These are phyloP conservation scores for Artemisia argyi DNA, from an alignment of 129 eudicot species.

Conservation along the genomic window DNA sequence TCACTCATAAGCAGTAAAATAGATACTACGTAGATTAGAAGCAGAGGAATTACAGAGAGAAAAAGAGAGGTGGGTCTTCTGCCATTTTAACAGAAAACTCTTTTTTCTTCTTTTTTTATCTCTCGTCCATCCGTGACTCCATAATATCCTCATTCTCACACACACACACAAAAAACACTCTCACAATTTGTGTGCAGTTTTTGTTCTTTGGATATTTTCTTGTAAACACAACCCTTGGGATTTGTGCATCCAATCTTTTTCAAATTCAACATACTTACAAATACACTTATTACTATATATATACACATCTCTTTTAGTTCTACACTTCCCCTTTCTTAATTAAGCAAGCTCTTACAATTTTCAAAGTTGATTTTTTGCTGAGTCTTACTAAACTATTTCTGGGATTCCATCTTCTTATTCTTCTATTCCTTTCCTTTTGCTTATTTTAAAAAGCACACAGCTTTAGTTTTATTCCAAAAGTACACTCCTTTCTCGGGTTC, in stretches of 20 bases:
- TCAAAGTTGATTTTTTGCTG: slow-evolving; percentile 27
- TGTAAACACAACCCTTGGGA: slow-evolving; percentile 39
- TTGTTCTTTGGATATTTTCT: slow-evolving; percentile 38
- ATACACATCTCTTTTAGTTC: slow-evolving; percentile 18
- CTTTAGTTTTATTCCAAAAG: slow-evolving; percentile 28
- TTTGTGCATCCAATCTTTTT: slow-evolving; percentile 39
- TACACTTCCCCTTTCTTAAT: slow-evolving; percentile 36
- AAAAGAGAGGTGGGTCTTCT: slow-evolving; percentile 39
- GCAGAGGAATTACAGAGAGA: slow-evolving; percentile 18
- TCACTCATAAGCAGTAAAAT: not conserved
- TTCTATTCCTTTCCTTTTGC: slow-evolving; percentile 18
- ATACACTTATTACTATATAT: slow-evolving; percentile 5
- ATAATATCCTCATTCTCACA: slow-evolving; percentile 11
- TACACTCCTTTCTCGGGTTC: slow-evolving; percentile 32
- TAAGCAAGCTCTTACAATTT: slow-evolving; percentile 24
- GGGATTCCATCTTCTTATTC: slow-evolving; percentile 28
- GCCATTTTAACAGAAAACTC: slow-evolving; percentile 34
- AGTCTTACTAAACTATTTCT: slow-evolving; percentile 23
- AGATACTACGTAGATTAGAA: not conserved
- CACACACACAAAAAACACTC: slow-evolving; percentile 16
- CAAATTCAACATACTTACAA: slow-evolving; percentile 4
- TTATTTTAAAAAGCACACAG: slow-evolving; percentile 24
- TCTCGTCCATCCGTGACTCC: slow-evolving; percentile 49
- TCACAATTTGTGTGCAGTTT: slow-evolving; percentile 35
- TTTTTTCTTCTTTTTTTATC: slow-evolving; percentile 32